Percentiles rank a stretch among this genome's conserved stretches.
Conservation (phyloP, 2,329 filamentous ascomycete species). For the Trichoderma arundinaceum region DNA sequence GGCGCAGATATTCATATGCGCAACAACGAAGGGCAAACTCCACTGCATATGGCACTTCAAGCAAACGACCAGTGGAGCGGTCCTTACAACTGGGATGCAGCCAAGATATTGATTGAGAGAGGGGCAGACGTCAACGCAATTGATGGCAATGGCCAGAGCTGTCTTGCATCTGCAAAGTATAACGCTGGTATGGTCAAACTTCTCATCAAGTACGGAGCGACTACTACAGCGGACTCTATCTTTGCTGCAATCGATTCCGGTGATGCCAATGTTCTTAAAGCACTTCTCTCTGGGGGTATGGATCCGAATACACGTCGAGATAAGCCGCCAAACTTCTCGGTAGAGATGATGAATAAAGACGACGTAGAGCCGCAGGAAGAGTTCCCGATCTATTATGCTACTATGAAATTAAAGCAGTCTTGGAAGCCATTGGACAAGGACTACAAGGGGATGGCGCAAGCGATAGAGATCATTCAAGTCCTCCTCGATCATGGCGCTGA, state of each 20-base stretch:
- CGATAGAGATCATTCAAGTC: slow-evolving; percentile 29
- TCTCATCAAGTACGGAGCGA: slow-evolving; percentile 34
- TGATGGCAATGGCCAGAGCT: slow-evolving; percentile 29
- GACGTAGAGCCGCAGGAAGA: slow-evolving; percentile 12
- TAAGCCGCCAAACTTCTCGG: not conserved
- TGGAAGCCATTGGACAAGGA: not conserved
- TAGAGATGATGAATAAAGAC: not conserved
- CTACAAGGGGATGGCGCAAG: not conserved
- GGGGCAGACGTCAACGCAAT: slow-evolving; percentile 37
- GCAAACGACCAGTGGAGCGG: slow-evolving; percentile 4
- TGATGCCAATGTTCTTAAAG: slow-evolving; percentile 22
- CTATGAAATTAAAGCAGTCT: not conserved
- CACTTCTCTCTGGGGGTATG: slow-evolving; percentile 32
- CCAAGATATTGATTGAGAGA: slow-evolving; percentile 33
- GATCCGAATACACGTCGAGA: slow-evolving; percentile 32
- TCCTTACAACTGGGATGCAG: slow-evolving; percentile 33
- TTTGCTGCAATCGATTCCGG: slow-evolving; percentile 33
- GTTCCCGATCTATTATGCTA: slow-evolving; percentile 32
- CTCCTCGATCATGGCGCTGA: slow-evolving; percentile 39
- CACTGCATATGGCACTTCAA: slow-evolving; percentile 34
- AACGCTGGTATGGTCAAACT: slow-evolving; percentile 30
- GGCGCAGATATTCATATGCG: slow-evolving; percentile 34
- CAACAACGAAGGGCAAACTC: slow-evolving; percentile 30
- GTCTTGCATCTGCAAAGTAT: slow-evolving; percentile 26
- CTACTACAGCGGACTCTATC: slow-evolving; percentile 28